A percentile compares a stretch with the other conserved stretches of the same genome.
Evolutionary conservation across 345 rosid genomes (phyloP).

Genomic region (Tarenaya hassleriana): DNA sequence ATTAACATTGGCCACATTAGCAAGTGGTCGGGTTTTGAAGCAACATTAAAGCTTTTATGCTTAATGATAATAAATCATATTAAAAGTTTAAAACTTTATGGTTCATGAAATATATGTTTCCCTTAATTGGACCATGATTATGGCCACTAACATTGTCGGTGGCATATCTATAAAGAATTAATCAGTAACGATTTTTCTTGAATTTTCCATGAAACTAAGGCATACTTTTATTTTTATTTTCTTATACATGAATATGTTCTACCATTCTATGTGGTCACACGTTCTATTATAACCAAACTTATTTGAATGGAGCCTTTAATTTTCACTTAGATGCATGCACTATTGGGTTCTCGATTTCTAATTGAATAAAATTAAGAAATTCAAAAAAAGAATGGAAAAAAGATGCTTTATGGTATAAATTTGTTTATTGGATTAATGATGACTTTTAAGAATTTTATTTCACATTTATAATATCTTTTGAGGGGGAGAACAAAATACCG

Average conservation of each 20-base stretch:
- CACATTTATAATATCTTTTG: too few species aligned
- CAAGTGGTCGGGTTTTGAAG: conserved; percentile 23
- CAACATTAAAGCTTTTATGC: conserved; percentile 9
- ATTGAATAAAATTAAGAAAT: too few species aligned
- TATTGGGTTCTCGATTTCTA: too few species aligned
- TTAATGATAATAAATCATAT: too few species aligned
- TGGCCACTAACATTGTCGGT: conserved; percentile 24
- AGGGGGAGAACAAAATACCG: too few species aligned
- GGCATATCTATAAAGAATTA: conserved; percentile 21
- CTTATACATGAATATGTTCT: too few species aligned
- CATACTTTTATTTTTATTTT: conserved; percentile 8
- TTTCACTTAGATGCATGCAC: conserved; percentile 22
- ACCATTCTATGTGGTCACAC: conserved; percentile 20
- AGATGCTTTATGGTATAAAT: too few species aligned
- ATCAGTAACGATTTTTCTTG: background rate
- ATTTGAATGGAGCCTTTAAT: conserved; percentile 18
- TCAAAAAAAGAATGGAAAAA: too few species aligned
- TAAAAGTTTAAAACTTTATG: too few species aligned
- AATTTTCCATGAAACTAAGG: conserved; percentile 15
- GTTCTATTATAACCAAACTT: conserved; percentile 1
- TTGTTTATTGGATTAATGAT: too few species aligned
- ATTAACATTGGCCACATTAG: conserved; percentile 28
- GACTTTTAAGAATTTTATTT: too few species aligned
- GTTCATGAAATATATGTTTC: too few species aligned
- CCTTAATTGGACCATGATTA: conserved; percentile 20